These are phyloP conservation scores for Penicillium psychrosexuale DNA, from an alignment of 2,329 filamentous ascomycete species.

Conservation along the genomic window DNA sequence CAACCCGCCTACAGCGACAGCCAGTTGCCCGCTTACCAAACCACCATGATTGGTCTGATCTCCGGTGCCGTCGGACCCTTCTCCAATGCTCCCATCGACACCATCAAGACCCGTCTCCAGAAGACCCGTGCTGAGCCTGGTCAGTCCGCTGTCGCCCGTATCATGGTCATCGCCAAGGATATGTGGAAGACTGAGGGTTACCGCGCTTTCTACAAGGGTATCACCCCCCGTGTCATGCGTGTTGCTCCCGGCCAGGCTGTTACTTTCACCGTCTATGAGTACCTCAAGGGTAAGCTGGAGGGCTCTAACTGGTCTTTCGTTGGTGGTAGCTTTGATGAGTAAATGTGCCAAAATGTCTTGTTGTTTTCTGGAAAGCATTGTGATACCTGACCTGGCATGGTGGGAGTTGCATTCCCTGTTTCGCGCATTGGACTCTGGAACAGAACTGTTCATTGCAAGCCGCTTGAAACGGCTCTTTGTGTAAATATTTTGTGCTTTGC, in stretches of 20 bases:
- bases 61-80: slow-evolving; percentile 93
- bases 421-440: slow-evolving; percentile 5
- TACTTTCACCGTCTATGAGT: slow-evolving; percentile 74
- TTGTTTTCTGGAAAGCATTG: slow-evolving; percentile 19
- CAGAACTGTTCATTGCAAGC: slow-evolving; percentile 9
- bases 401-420: slow-evolving; percentile 7
- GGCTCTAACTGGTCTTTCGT: slow-evolving; percentile 59
- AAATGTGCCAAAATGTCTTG: slow-evolving; percentile 14
- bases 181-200: slow-evolving; percentile 95
- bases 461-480: slow-evolving; percentile 10
- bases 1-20: slow-evolving; percentile 66
- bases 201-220: slow-evolving; percentile 97
- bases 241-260: slow-evolving; percentile 92
- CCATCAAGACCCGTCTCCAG: slow-evolving; percentile 95
- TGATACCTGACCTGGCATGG: slow-evolving; percentile 27
- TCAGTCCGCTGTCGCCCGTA: slow-evolving; percentile 74
- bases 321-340: slow-evolving; percentile 65
- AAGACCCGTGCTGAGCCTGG: slow-evolving; percentile 80
- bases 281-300: slow-evolving; percentile 69
- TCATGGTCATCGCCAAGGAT: slow-evolving; percentile 71
- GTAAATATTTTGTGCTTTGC: slow-evolving; percentile 19
- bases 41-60: slow-evolving; percentile 83
- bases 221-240: slow-evolving; percentile 94
- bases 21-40: slow-evolving; percentile 82
- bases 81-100: slow-evolving; percentile 96